These are phyloP conservation scores for Zoysia japonica DNA, from an alignment of 176 grass and related monocot genomes.

Conservation along the genomic window DNA sequence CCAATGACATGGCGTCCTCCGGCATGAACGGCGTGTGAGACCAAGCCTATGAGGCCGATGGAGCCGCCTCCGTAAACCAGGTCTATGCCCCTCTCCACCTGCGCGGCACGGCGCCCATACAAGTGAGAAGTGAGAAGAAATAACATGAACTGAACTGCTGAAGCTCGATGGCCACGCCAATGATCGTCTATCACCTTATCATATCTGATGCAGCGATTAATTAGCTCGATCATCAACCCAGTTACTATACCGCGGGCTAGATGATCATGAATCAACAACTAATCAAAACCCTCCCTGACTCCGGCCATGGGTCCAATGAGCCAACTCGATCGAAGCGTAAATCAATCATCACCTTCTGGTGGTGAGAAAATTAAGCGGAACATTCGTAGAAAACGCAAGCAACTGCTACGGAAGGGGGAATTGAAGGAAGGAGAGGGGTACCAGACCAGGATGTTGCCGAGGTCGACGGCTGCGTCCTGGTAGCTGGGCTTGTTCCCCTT, in stretches of 20 bases:
- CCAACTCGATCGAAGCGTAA: too few relatives aligned
- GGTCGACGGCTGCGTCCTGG: too few relatives aligned
- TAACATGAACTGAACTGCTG: not conserved
- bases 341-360: too few relatives aligned
- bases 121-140: conserved; percentile 1
- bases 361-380: too few relatives aligned
- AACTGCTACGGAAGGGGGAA: too few relatives aligned
- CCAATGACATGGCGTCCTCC: conserved; percentile 95
- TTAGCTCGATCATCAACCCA: not conserved
- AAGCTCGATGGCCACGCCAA: too few relatives aligned
- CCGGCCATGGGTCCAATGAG: not conserved
- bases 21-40: conserved; percentile 90
- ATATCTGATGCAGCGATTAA: not conserved
- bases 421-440: too few relatives aligned
- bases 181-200: too few relatives aligned
- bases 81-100: conserved; percentile 97
- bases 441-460: too few relatives aligned
- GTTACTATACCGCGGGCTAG: not conserved
- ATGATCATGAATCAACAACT: conserved; percentile 43
- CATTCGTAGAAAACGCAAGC: too few relatives aligned
- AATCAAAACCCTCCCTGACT: conserved; percentile 23
- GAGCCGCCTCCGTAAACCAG: conserved; percentile 96
- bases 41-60: conserved; percentile 92
- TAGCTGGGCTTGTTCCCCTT: too few relatives aligned
- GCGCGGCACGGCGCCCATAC: conserved; percentile 37